Evolutionary conservation across 1,139 yeast genomes (phyloP).

Genomic region (Yarrowia galli): DNA sequence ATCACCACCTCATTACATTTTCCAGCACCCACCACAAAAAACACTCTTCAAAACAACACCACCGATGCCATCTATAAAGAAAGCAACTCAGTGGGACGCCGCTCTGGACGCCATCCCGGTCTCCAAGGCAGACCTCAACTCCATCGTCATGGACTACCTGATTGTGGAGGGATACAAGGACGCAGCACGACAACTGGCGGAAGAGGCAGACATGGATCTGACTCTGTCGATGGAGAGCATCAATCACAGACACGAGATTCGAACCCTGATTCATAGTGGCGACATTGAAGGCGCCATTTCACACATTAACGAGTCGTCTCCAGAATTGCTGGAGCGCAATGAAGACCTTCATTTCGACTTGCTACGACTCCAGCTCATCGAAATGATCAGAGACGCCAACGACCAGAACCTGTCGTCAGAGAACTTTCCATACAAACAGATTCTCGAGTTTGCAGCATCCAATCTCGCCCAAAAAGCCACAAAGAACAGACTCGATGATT

Average conservation of each 20-base stretch:
- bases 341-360: conserved; percentile 51
- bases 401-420: conserved; percentile 39
- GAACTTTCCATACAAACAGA: conserved; percentile 44
- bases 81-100: conserved; percentile 45
- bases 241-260: conserved; percentile 50
- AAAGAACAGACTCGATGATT: conserved; percentile 48
- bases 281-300: conserved; percentile 52
- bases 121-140: conserved; percentile 48
- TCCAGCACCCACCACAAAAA: no score
- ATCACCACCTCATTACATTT: background rate
- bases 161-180: conserved; percentile 53
- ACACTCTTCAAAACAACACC: no score
- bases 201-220: conserved; percentile 50
- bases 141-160: conserved; percentile 52
- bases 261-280: conserved; percentile 50
- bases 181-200: conserved; percentile 51
- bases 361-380: conserved; percentile 53
- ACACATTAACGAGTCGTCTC: conserved; percentile 52
- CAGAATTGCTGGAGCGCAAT: conserved; percentile 52
- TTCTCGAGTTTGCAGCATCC: conserved; percentile 52
- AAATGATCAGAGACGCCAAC: conserved; percentile 49
- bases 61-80: conserved; percentile 29
- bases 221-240: conserved; percentile 46
- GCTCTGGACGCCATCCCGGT: conserved; percentile 44
- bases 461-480: conserved; percentile 53